phyloP scores from a whole-genome alignment of 108 stramenopile species.

The Cylindrotheca fusiformis region DNA sequence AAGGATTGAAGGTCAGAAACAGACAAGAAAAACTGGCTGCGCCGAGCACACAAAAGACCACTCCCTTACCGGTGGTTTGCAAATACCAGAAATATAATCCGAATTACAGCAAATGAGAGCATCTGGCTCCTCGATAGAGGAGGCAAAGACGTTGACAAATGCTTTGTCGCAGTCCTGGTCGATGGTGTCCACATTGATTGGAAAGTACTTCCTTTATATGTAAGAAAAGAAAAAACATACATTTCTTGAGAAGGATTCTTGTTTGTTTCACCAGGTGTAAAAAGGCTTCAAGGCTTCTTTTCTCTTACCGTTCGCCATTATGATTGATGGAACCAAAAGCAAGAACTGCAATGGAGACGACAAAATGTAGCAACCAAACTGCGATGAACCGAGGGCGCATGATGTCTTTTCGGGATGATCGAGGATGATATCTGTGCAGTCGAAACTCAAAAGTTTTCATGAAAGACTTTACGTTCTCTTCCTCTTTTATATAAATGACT shows the following conservation, averaged over 20 bases:
- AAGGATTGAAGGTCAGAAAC: not conserved
- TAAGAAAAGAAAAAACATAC: not conserved
- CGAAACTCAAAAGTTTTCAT: too few species aligned
- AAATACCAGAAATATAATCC: conserved; percentile 25
- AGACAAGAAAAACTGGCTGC: not conserved
- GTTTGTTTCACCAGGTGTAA: not conserved
- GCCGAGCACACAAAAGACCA: not conserved
- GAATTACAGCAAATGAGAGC: conserved; percentile 56
- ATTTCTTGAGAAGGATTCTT: not conserved
- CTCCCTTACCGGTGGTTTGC: conserved; percentile 23
- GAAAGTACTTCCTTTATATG: conserved; percentile 56
- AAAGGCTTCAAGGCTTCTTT: not conserved
- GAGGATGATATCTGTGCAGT: too few species aligned
- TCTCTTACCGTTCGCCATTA: conserved; percentile 3
- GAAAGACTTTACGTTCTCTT: too few species aligned
- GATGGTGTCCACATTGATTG: conserved; percentile 32
- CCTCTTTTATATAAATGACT: too few species aligned
- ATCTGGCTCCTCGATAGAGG: conserved; percentile 38
- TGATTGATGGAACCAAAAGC: not conserved
- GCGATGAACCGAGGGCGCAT: not conserved
- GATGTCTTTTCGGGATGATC: not conserved
- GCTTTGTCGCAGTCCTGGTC: conserved; percentile 43
- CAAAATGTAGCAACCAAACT: conserved; percentile 2
- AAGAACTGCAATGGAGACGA: not conserved
- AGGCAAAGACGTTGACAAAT: conserved; percentile 65